These are phyloP conservation scores for Bonnemaisonia californica DNA, from an alignment of 31 red algal species.

Conservation along the genomic window DNA sequence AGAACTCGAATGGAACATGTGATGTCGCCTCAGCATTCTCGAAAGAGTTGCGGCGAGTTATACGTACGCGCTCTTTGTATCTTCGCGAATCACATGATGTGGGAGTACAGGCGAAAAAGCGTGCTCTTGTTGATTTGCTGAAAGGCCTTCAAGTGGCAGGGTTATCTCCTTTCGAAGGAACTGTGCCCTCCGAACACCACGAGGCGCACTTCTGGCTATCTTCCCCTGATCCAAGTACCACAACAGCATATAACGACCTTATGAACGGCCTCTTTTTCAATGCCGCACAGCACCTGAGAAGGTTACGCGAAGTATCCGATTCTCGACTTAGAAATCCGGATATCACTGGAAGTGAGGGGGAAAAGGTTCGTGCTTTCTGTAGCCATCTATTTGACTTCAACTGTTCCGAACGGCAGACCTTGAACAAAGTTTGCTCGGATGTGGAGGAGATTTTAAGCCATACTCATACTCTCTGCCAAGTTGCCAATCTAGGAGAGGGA, in stretches of 20 bases:
- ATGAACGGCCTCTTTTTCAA: conserved; percentile 42
- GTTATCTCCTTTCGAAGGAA: conserved; percentile 57
- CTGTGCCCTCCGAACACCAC: neutral
- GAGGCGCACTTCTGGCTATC: conserved; percentile 32
- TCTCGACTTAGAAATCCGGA: conserved; percentile 54
- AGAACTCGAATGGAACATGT: neutral
- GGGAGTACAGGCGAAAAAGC: conserved; percentile 59
- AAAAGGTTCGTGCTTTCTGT: conserved; percentile 43
- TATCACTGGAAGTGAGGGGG: conserved; percentile 48
- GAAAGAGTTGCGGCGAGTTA: neutral
- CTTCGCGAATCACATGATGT: conserved; percentile 8
- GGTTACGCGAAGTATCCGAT: conserved; percentile 55
- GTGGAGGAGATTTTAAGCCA: neutral
- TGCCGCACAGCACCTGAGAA: conserved; percentile 33
- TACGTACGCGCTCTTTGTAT: conserved; percentile 8
- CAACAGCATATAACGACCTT: conserved; percentile 24
- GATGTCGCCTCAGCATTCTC: neutral
- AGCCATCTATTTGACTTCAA: conserved; percentile 41
- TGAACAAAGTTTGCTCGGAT: conserved; percentile 18
- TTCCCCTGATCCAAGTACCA: conserved; percentile 33
- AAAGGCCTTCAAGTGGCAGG: conserved; percentile 31
- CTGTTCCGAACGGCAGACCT: conserved; percentile 23
- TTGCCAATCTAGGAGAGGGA: neutral
- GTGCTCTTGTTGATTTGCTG: conserved; percentile 62
- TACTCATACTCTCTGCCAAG: neutral